phyloP scores from a whole-genome alignment of 2,329 filamentous ascomycete genomes.

The Sphaerulina vaccinii region DNA sequence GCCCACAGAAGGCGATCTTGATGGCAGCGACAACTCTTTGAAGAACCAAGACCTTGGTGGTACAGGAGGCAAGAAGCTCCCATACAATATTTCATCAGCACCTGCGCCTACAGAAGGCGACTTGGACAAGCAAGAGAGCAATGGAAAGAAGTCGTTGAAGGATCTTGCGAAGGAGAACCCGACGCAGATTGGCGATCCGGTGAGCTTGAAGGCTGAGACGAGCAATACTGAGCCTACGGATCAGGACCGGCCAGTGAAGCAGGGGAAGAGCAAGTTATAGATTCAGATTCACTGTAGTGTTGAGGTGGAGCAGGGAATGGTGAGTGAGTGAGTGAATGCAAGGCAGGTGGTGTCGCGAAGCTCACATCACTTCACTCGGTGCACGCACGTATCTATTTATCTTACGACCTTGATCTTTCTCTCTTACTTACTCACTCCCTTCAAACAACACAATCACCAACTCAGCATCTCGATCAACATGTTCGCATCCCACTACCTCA shows the following conservation, averaged over 20 bases:
- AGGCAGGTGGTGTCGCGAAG: background rate
- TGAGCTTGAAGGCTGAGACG: constrained; percentile 39
- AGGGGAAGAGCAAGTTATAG: constrained; percentile 35
- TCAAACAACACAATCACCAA: too few relatives aligned
- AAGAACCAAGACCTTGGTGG: constrained; percentile 12
- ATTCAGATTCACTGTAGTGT: constrained; percentile 15
- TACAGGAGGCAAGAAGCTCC: constrained; percentile 8
- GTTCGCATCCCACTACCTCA: background rate
- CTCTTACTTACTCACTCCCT: too few relatives aligned
- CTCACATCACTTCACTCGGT: background rate
- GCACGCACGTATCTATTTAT: too few relatives aligned
- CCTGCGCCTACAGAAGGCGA: constrained; percentile 21
- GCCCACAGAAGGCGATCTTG: constrained; percentile 11
- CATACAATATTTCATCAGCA: constrained; percentile 4
- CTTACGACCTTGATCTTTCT: too few relatives aligned
- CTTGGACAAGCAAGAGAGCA: constrained; percentile 9
- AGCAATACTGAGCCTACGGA: constrained; percentile 36
- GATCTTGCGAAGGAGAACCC: constrained; percentile 34
- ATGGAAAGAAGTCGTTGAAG: constrained; percentile 25
- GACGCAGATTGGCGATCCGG: constrained; percentile 38
- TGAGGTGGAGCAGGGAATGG: background rate
- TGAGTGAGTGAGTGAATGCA: background rate
- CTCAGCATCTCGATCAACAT: background rate
- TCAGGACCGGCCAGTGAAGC: constrained; percentile 35
- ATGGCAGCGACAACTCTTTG: background rate